These are phyloP conservation scores for Trichoderma cornu-damae DNA, from an alignment of 2,329 filamentous ascomycete genomes.

Conservation along the genomic window DNA sequence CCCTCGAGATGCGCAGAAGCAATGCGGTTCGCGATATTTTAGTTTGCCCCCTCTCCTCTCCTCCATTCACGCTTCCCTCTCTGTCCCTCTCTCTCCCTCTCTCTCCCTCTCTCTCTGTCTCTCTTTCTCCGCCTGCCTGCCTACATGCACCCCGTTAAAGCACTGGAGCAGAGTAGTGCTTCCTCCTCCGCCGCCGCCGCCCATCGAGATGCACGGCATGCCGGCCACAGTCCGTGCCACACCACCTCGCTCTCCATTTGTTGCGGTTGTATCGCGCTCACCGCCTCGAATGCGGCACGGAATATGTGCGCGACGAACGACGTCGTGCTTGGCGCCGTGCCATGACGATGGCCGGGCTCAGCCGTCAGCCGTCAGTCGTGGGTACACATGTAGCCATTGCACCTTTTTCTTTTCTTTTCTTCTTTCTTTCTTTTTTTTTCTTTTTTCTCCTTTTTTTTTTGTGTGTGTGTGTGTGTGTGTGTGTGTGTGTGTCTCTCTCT, in stretches of 20 bases:
- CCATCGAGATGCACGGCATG: constrained; percentile 17
- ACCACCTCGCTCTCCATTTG: constrained; percentile 13
- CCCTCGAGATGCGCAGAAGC: neutral
- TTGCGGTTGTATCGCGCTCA: constrained; percentile 18
- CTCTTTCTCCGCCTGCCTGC: too few relatives aligned
- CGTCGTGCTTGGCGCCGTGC: constrained; percentile 15
- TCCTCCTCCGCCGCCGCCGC: neutral
- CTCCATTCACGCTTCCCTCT: neutral
- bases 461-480: too few relatives aligned
- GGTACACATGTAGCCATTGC: too few relatives aligned
- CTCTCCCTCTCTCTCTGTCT: too few relatives aligned
- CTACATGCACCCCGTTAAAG: too few relatives aligned
- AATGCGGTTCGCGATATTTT: neutral
- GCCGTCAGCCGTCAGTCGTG: neutral
- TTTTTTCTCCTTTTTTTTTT: neutral
- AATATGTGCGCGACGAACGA: constrained; percentile 17
- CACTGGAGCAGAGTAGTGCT: too few relatives aligned
- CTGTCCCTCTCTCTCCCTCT: too few relatives aligned
- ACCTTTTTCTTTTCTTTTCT: neutral
- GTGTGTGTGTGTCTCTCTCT: too few relatives aligned
- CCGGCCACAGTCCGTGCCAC: constrained; percentile 19
- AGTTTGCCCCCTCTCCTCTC: constrained; percentile 8
- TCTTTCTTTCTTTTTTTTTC: neutral
- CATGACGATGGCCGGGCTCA: constrained; percentile 1
- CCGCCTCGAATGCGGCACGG: constrained; percentile 15